Evolutionary conservation across 306 rosid species (phyloP).

Genomic region (Abrus precatorius): DNA sequence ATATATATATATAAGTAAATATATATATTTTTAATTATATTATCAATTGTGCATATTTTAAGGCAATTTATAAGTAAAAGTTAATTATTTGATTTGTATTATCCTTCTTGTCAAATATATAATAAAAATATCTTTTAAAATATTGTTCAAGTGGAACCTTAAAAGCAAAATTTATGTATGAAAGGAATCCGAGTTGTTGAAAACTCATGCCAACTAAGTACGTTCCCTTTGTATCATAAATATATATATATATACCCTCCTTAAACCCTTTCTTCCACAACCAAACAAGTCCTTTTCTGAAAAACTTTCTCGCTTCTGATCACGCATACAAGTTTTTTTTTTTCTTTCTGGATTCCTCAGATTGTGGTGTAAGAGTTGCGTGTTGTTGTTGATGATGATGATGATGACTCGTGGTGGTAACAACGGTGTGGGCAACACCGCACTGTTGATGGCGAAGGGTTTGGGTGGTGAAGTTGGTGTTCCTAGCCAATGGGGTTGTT

Average conservation of each 20-base stretch:
- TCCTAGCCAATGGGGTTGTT: constrained; percentile 11
- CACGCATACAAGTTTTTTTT: background rate
- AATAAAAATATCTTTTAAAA: too few species aligned
- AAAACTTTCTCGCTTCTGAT: background rate
- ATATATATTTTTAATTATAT: too few species aligned
- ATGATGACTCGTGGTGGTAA: constrained; percentile 46
- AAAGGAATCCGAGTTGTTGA: background rate
- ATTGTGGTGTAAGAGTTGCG: background rate
- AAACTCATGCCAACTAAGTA: background rate
- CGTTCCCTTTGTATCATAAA: background rate
- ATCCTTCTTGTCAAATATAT: too few species aligned
- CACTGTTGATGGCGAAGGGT: constrained; percentile 23
- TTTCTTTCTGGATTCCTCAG: background rate
- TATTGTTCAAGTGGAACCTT: too few species aligned
- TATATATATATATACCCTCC: constrained; percentile 16
- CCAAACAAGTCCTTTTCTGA: background rate
- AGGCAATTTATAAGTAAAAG: too few species aligned
- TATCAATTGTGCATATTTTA: background rate
- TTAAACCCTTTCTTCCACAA: constrained; percentile 40
- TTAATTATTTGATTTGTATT: too few species aligned
- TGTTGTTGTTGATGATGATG: background rate
- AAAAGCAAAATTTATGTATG: too few species aligned
- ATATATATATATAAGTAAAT: too few species aligned
- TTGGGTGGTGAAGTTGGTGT: constrained; percentile 23
- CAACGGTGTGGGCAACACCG: constrained; percentile 22